Evolutionary conservation across 1,284 basidiomycete genomes (phyloP).

Genomic region (Malassezia cuniculi): DNA sequence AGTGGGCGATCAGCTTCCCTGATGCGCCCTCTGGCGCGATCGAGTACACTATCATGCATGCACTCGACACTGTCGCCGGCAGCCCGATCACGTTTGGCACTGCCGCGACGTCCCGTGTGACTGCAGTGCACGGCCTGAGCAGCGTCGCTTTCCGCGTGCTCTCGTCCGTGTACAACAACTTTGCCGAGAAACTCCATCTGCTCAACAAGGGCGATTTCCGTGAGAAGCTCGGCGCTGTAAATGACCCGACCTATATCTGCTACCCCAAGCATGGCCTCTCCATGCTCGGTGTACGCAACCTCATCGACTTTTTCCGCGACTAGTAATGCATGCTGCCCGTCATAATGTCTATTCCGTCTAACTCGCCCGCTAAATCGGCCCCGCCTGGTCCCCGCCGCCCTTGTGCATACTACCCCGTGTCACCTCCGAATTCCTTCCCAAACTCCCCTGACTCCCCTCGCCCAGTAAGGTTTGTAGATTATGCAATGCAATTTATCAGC

Average conservation of each 20-base stretch:
- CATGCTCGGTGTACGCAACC: constrained; percentile 29
- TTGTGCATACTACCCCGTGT: no score
- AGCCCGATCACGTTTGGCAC: constrained; percentile 47
- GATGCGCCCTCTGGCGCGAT: constrained; percentile 51
- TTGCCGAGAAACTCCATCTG: constrained; percentile 24
- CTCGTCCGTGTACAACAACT: constrained; percentile 23
- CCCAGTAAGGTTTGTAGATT: no score
- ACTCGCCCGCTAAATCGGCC: no score
- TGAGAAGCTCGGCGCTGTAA: constrained; percentile 33
- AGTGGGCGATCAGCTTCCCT: constrained; percentile 54
- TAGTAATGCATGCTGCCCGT: background rate
- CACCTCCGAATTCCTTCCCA: no score
- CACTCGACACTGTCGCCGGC: constrained; percentile 50
- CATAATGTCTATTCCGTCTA: no score
- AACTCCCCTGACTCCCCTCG: no score
- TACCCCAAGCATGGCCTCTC: constrained; percentile 32
- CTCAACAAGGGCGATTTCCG: constrained; percentile 38
- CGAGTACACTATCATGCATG: constrained; percentile 50
- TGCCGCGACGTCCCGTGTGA: constrained; percentile 22
- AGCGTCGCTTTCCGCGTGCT: constrained; percentile 26
- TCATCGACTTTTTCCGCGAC: constrained; percentile 31
- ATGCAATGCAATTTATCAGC: no score
- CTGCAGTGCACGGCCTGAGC: constrained; percentile 31
- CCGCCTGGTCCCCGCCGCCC: no score
- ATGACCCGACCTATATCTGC: constrained; percentile 29